Evolutionary conservation across 768 basidiomycete genomes (phyloP), one percentile per base, ranked within the genome.

Genomic region (Xerocomus brunneocitrinus): DNA sequence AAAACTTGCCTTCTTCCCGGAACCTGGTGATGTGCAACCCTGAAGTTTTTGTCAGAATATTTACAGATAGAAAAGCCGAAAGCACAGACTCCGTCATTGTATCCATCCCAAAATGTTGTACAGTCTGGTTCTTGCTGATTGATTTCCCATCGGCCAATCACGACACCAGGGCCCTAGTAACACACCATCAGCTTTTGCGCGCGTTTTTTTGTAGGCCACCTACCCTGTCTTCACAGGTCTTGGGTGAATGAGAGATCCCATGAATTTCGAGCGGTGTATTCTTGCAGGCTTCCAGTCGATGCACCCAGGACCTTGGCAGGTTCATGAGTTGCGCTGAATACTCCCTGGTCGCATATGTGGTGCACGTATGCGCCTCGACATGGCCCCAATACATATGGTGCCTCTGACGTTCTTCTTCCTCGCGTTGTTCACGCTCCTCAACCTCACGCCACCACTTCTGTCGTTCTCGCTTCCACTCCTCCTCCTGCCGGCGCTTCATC

Each of bases 261-360:
- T 66, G 64, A 3, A 69, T 44, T 12, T 59, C 56, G 1, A 66
- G 53, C 0, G 64, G 55, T 0, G 62, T 68, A 0, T 47, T 50
- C 42, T 35, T 60, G 57, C 68, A 68, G 0, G 64, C 64, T 5
- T 58, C 57, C n/a, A 64, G 12, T 7, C 57, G 58, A 34, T 57
- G 58, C 5, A 36, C 38, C 51, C 64, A 63, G 16, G 48, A 42
- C 0, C 8, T 28, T 4, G 68, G 70, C n/a, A 71, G 42, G 38
- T 70, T 70, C 46, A 58, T 58, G 3, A 72, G 52, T 5, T 54
- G 52, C 0, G 71, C 71, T 1, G 63, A 60, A 30, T 72, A 71
- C 39, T 61, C 60, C 41, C 67, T 61, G 3, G 65, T 63, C 0
- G 56, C 67, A 47, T 66, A 70, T 0, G 64, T 61, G 25, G 51